Conservation (phyloP, 73 alveolate species). For the Tetrahymena elliotti region DNA sequence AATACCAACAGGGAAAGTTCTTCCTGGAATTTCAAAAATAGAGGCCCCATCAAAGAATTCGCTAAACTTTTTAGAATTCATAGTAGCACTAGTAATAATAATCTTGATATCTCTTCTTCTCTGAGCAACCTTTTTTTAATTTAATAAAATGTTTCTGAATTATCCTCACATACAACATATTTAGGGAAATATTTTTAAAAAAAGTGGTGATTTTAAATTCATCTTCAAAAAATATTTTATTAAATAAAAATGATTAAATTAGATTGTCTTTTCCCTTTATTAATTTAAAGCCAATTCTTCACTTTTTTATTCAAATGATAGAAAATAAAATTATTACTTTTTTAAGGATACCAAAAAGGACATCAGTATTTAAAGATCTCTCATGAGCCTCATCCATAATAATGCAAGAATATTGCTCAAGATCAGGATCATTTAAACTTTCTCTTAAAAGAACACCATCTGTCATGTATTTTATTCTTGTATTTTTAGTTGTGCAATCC, state of each 20-base stretch:
- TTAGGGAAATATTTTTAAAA: background rate
- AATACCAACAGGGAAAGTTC: slow-evolving; percentile 97
- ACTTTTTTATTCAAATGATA: too few relatives aligned
- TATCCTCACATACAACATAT: too few relatives aligned
- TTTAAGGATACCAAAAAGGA: slow-evolving; percentile 97
- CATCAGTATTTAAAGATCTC: slow-evolving; percentile 99
- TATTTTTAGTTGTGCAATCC: slow-evolving; percentile 87
- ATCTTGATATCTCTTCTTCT: slow-evolving; percentile 96
- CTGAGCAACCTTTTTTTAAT: slow-evolving; percentile 6
- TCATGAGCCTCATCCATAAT: slow-evolving; percentile 99
- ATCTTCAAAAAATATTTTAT: too few relatives aligned
- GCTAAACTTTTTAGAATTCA: slow-evolving; percentile 97
- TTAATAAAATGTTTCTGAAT: background rate
- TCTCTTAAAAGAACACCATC: slow-evolving; percentile 99
- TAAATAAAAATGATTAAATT: too few relatives aligned
- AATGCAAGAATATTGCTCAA: slow-evolving; percentile 91
- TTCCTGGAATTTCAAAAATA: slow-evolving; percentile 97
- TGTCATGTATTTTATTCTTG: slow-evolving; percentile 99
- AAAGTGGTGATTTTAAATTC: too few relatives aligned
- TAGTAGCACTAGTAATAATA: slow-evolving; percentile 99
- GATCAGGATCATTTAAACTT: slow-evolving; percentile 95
- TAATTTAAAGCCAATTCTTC: too few relatives aligned
- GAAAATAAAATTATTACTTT: too few relatives aligned
- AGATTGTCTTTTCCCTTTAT: too few relatives aligned
- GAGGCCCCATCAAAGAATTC: slow-evolving; percentile 98